Evolutionary conservation across 129 eudicot species (phyloP).

Genomic region (Chrysanthemum lavandulifolium): DNA sequence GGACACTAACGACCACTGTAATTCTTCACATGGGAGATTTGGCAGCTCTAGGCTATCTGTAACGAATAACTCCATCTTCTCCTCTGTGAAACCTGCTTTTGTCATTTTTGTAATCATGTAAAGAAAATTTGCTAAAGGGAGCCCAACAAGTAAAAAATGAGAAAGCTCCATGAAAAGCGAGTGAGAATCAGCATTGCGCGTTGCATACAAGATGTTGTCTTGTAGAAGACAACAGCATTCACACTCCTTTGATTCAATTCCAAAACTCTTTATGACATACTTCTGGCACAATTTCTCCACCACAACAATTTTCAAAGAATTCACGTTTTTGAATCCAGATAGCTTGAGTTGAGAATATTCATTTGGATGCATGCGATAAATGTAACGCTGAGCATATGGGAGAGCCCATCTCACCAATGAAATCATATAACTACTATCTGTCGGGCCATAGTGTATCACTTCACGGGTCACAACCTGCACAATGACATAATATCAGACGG

Average conservation of each 20-base stretch:
- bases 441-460: constrained; percentile 60
- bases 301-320: constrained; percentile 43
- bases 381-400: constrained; percentile 84
- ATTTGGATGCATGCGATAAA: constrained; percentile 47
- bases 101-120: constrained; percentile 82
- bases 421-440: constrained; percentile 45
- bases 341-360: constrained; percentile 52
- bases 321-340: constrained; percentile 43
- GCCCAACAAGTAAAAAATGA: constrained; percentile 47
- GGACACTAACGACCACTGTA: constrained; percentile 52
- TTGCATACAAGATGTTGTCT: constrained; percentile 59
- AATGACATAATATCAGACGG: background rate
- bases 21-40: constrained; percentile 69
- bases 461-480: constrained; percentile 75
- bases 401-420: constrained; percentile 75
- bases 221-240: constrained; percentile 59
- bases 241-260: constrained; percentile 46
- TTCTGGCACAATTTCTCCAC: constrained; percentile 67
- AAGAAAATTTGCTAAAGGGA: constrained; percentile 85
- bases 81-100: constrained; percentile 76
- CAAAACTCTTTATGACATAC: constrained; percentile 47
- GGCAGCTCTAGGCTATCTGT: constrained; percentile 66
- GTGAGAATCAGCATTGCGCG: constrained; percentile 63
- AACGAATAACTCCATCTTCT: constrained; percentile 66
- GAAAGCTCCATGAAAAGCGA: constrained; percentile 76